phyloP scores from a whole-genome alignment of 441 rosid genomes.

The Adansonia madagascariensis region DNA sequence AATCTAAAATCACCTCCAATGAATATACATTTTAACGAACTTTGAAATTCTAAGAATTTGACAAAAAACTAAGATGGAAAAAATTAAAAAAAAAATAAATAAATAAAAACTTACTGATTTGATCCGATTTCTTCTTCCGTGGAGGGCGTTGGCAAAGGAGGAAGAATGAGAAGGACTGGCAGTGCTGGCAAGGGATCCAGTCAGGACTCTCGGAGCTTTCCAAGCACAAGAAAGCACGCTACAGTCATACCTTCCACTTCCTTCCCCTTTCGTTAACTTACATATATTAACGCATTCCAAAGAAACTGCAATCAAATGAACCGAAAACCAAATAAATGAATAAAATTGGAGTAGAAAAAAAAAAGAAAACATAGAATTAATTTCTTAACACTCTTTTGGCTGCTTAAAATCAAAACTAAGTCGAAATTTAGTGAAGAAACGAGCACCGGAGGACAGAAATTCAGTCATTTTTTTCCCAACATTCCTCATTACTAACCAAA shows the following conservation, averaged over 20 bases:
- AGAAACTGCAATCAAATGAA: slow-evolving; percentile 52
- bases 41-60: background rate
- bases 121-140: slow-evolving; percentile 48
- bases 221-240: slow-evolving; percentile 81
- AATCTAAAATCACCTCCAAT: background rate
- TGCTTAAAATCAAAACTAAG: slow-evolving; percentile 8
- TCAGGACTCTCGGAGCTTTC: slow-evolving; percentile 87
- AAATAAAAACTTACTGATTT: slow-evolving; percentile 1
- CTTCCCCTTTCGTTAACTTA: slow-evolving; percentile 74
- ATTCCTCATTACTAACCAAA: slow-evolving; percentile 19
- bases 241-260: slow-evolving; percentile 69
- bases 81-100: background rate
- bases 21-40: background rate
- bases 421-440: slow-evolving; percentile 13
- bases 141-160: slow-evolving; percentile 37
- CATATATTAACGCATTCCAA: slow-evolving; percentile 83
- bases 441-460: background rate
- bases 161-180: slow-evolving; percentile 61
- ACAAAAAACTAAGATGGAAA: background rate
- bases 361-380: background rate
- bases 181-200: slow-evolving; percentile 87
- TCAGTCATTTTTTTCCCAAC: slow-evolving; percentile 21
- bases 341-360: background rate
- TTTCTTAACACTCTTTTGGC: slow-evolving; percentile 6
- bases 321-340: background rate